phyloP scores from a whole-genome alignment of 306 rosid genomes.

The Hylodesmum podocarpum region DNA sequence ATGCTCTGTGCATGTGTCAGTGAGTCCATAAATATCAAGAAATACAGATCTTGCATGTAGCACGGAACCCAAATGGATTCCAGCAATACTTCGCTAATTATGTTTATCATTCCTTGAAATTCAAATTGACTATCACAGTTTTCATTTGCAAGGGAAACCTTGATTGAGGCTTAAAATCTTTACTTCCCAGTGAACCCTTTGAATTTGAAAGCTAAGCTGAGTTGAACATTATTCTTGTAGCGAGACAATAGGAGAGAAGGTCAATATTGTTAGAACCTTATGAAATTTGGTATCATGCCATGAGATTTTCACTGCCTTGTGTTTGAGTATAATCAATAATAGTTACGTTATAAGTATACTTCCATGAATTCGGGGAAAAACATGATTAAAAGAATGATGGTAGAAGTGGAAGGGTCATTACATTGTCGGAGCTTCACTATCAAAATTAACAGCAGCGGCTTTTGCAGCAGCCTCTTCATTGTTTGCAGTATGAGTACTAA shows the following conservation, averaged over 20 bases:
- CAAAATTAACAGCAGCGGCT: slow-evolving; percentile 60
- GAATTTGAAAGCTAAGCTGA: background rate
- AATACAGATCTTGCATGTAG: background rate
- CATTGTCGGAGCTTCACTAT: slow-evolving; percentile 75
- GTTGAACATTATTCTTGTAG: background rate
- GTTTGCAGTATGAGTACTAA: slow-evolving; percentile 47
- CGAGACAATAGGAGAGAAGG: background rate
- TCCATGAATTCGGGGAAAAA: background rate
- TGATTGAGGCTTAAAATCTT: slow-evolving; percentile 1
- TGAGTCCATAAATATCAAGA: background rate
- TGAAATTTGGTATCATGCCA: background rate
- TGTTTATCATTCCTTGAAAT: background rate
- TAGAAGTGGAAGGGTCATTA: slow-evolving; percentile 29
- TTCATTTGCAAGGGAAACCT: background rate
- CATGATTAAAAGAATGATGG: background rate
- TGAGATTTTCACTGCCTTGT: background rate
- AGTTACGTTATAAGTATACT: background rate
- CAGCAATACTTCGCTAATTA: background rate
- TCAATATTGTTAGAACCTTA: background rate
- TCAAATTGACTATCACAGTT: background rate
- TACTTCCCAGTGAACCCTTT: background rate
- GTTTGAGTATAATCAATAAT: background rate
- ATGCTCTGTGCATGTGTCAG: background rate
- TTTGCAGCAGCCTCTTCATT: slow-evolving; percentile 71
- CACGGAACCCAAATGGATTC: background rate